Evolutionary conservation across 2,329 filamentous ascomycete species (phyloP).

Genomic region (Colletotrichum echinochloae): DNA sequence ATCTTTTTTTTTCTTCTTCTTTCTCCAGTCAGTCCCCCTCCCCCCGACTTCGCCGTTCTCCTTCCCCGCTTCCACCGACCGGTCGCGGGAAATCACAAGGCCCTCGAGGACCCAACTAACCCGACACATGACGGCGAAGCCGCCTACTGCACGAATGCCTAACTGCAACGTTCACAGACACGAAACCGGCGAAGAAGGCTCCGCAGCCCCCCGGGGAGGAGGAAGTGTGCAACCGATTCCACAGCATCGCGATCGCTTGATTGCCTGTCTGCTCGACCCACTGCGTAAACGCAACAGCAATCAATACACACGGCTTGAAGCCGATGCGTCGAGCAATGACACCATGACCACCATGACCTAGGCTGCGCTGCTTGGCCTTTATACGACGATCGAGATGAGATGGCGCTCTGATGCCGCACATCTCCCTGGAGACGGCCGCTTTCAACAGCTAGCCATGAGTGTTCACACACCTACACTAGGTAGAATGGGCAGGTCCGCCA

Average conservation of each 20-base stretch:
- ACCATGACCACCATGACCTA: background rate
- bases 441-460: background rate
- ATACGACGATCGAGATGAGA: background rate
- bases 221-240: background rate
- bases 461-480: background rate
- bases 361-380: background rate
- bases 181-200: background rate
- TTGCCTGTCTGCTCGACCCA: background rate
- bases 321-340: background rate
- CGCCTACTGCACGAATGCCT: background rate
- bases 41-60: background rate
- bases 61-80: background rate
- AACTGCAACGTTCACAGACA: background rate
- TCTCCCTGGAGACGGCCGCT: background rate
- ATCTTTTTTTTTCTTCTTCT: background rate
- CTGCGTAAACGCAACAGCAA: no score
- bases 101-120: background rate
- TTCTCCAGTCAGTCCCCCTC: background rate
- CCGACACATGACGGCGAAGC: background rate
- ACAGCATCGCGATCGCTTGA: background rate
- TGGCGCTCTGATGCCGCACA: background rate
- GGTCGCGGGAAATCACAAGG: background rate
- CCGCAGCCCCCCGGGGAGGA: background rate
- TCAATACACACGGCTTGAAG: background rate
- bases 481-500: background rate